A percentile compares a stretch with the other conserved stretches of the same genome.
These are phyloP conservation scores for Oldenlandia corymbosa DNA, from an alignment of 257 asterid genomes.

Conservation along the genomic window DNA sequence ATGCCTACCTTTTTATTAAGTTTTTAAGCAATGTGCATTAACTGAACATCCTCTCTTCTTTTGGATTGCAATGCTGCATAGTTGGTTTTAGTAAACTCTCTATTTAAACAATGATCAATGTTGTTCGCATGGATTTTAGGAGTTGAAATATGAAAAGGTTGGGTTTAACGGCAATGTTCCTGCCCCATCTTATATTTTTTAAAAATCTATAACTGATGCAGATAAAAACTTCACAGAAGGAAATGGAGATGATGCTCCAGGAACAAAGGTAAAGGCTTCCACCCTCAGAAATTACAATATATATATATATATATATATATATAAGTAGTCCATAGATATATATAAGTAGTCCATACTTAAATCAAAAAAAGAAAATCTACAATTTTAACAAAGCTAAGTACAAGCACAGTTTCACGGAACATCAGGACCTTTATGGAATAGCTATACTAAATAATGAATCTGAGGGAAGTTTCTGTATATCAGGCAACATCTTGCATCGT, in stretches of 20 bases:
- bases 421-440: not conserved
- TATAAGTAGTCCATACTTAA: not conserved
- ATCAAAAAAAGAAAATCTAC: not conserved
- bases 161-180: not conserved
- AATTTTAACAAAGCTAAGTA: not conserved
- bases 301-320: too few relatives aligned
- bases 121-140: not conserved
- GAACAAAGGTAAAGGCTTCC: slow-evolving; percentile 54
- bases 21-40: too few relatives aligned
- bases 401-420: not conserved
- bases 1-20: not conserved
- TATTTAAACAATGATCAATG: too few relatives aligned
- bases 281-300: not conserved
- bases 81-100: too few relatives aligned
- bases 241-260: slow-evolving; percentile 69
- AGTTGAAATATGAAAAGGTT: not conserved
- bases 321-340: too few relatives aligned
- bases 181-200: slow-evolving; percentile 26
- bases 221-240: slow-evolving; percentile 91
- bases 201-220: slow-evolving; percentile 45
- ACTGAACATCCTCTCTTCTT: too few relatives aligned
- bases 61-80: not conserved
- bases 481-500: too few relatives aligned
- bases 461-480: too few relatives aligned
- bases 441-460: not conserved